phyloP scores from a whole-genome alignment of 1,284 basidiomycete species.

The Mrakiaceae sp. region DNA sequence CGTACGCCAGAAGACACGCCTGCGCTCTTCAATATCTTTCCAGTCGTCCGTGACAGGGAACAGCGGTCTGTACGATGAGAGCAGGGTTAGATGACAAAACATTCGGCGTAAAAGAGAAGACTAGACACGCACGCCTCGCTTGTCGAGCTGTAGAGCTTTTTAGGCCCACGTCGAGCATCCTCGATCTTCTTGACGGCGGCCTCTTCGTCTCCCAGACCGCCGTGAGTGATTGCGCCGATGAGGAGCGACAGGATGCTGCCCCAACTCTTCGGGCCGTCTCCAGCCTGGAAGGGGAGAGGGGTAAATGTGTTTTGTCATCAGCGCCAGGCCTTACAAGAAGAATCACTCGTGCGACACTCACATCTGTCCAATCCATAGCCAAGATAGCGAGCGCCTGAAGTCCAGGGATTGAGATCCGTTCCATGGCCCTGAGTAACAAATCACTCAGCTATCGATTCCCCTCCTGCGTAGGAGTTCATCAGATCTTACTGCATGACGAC shows the following conservation, averaged over 20 bases:
- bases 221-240: slow-evolving; percentile 7
- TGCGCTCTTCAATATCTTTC: slow-evolving; percentile 11
- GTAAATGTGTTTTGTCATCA: too few species aligned
- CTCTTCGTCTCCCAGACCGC: slow-evolving; percentile 9
- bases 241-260: slow-evolving; percentile 6
- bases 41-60: slow-evolving; percentile 3
- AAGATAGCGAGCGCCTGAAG: slow-evolving; percentile 13
- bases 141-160: slow-evolving; percentile 1
- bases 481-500: slow-evolving; percentile 3
- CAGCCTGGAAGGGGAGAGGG: background rate
- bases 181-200: background rate
- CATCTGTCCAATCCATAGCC: slow-evolving; percentile 6
- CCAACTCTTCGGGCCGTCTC: slow-evolving; percentile 6
- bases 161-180: background rate
- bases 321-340: too few species aligned
- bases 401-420: background rate
- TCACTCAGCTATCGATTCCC: background rate
- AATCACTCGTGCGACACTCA: too few species aligned
- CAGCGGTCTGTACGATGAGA: background rate
- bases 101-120: background rate
- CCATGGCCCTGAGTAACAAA: slow-evolving; percentile 1
- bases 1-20: slow-evolving; percentile 14
- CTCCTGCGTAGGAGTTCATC: background rate
- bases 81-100: background rate
- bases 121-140: background rate